A percentile compares a stretch with the other conserved stretches of the same genome.
These are phyloP conservation scores for Lasiodiplodia hormozganensis DNA, from an alignment of 2,329 filamentous ascomycete species.

Conservation along the genomic window DNA sequence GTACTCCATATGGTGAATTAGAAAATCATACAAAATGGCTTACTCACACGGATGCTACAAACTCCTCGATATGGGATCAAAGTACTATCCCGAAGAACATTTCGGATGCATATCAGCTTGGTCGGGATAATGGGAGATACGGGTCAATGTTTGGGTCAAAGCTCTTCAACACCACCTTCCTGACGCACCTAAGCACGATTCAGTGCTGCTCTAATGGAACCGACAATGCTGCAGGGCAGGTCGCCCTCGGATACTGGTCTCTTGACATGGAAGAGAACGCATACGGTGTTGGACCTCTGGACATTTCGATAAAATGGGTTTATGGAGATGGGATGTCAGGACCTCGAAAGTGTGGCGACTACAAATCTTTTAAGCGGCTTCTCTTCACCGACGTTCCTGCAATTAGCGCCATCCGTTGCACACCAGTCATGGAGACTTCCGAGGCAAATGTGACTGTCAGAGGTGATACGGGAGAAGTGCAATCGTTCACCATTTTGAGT, in stretches of 20 bases:
- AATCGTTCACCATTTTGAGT: conserved; percentile 28
- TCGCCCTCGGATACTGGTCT: conserved; percentile 6
- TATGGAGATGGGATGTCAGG: background rate
- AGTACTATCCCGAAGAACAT: conserved; percentile 30
- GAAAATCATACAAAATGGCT: conserved; percentile 30
- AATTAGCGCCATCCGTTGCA: background rate
- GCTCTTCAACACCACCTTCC: background rate
- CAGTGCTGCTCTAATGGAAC: background rate
- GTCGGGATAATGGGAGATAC: background rate
- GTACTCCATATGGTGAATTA: conserved; percentile 22
- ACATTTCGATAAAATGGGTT: background rate
- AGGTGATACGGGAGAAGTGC: conserved; percentile 25
- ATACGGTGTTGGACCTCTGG: background rate
- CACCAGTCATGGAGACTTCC: background rate
- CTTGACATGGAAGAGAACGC: too few species aligned
- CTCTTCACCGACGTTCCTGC: background rate
- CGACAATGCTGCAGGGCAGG: background rate
- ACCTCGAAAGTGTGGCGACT: background rate
- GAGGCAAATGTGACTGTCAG: conserved; percentile 31
- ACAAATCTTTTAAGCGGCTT: too few species aligned
- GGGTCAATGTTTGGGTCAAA: too few species aligned
- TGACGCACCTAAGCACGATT: background rate
- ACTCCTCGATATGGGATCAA: conserved; percentile 7
- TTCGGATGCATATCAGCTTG: background rate
- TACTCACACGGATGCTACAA: background rate